These are phyloP conservation scores for Phascolomyces articulosus DNA, from an alignment of 371 early-diverging fungal species.

Conservation along the genomic window DNA sequence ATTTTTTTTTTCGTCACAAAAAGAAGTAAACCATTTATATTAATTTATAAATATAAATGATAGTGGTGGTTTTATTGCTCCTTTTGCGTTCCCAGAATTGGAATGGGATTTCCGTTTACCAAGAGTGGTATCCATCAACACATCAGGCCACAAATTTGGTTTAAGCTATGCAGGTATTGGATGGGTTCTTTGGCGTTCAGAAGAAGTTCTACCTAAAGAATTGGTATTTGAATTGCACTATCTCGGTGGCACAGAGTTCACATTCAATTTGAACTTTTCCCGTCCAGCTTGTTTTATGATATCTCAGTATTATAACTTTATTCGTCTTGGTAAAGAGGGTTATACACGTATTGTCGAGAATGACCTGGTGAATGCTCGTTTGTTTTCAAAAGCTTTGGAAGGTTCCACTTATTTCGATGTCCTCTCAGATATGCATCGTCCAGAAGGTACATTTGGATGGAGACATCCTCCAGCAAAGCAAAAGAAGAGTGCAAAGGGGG, in stretches of 20 bases:
- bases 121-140: constrained; percentile 65
- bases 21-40: background rate
- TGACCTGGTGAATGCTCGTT: constrained; percentile 54
- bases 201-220: constrained; percentile 64
- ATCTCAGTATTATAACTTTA: constrained; percentile 76
- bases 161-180: constrained; percentile 70
- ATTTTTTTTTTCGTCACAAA: too few species aligned
- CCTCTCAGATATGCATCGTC: constrained; percentile 61
- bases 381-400: constrained; percentile 54
- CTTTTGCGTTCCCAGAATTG: constrained; percentile 68
- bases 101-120: constrained; percentile 70
- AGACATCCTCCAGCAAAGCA: background rate
- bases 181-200: constrained; percentile 70
- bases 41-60: background rate
- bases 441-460: constrained; percentile 42
- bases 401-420: constrained; percentile 57
- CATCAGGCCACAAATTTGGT: constrained; percentile 76
- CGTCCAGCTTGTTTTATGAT: constrained; percentile 70
- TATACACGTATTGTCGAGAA: constrained; percentile 61
- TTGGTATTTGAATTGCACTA: constrained; percentile 73
- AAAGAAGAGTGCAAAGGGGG: background rate
- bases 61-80: constrained; percentile 74
- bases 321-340: constrained; percentile 70
- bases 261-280: constrained; percentile 75
- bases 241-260: constrained; percentile 59